Evolutionary conservation across 208 protist genomes (phyloP).

Genomic region (Leishmania arabica): DNA sequence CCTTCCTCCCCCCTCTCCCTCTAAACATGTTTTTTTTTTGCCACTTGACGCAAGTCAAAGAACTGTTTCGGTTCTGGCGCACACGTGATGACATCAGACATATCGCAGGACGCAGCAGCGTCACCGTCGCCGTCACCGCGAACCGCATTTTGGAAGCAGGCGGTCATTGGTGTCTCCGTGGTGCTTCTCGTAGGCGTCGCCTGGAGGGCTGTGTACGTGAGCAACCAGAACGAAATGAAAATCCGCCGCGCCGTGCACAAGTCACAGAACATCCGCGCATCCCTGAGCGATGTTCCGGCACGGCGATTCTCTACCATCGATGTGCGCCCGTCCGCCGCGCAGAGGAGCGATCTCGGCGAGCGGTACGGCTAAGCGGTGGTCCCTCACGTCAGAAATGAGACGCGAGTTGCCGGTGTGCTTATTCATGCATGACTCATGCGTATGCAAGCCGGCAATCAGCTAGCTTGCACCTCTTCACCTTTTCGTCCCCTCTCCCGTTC

Average conservation of each 20-base stretch:
- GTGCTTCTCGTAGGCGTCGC: constrained; percentile 33
- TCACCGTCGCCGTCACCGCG: not conserved
- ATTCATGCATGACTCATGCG: not conserved
- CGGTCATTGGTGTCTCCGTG: constrained; percentile 28
- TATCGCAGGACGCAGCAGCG: not conserved
- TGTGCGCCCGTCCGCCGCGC: constrained; percentile 16
- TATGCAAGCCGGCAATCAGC: not conserved
- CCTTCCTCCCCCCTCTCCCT: not conserved
- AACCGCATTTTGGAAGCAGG: constrained; percentile 17
- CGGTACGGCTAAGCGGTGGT: constrained; percentile 5
- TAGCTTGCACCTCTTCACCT: too few species aligned
- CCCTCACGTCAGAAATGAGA: not conserved
- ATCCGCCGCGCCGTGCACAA: constrained; percentile 31
- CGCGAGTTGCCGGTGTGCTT: not conserved
- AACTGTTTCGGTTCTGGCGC: not conserved
- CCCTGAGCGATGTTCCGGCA: constrained; percentile 53
- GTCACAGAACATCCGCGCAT: constrained; percentile 36
- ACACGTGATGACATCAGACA: not conserved
- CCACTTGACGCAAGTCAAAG: not conserved
- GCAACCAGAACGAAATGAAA: constrained; percentile 60
- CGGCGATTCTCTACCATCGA: constrained; percentile 56
- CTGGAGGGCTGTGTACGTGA: constrained; percentile 60
- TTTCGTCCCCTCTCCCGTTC: not conserved
- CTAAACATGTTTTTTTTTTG: not conserved
- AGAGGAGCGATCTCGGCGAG: constrained; percentile 21